Evolutionary conservation across 2,329 filamentous ascomycete species (phyloP), one percentile per base, ranked within the genome.

Genomic region (Dactylellina haptotyla): DNA sequence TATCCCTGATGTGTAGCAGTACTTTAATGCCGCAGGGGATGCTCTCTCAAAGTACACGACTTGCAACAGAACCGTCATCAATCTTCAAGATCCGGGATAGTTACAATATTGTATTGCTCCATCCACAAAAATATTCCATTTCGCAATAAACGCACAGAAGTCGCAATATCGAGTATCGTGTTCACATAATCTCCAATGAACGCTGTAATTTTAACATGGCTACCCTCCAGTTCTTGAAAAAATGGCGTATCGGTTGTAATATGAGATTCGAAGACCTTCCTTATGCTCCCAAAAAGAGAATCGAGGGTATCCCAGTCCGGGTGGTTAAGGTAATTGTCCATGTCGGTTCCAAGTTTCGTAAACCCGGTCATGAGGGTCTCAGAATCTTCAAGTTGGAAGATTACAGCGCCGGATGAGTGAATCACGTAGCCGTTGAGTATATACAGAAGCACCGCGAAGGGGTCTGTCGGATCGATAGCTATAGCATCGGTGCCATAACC

Each of bases 251-350:
- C 3, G 10, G 2, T 4, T 14, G n/a, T n/a, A n/a, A n/a, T n/a
- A n/a, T n/a, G n/a, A n/a, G n/a, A 16, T 4, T 14, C 14, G n/a
- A 56, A 48, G 2, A 53, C 37, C 0, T 10, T 23, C 23, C 1
- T 39, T n/a, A 46, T 2, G 4, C 14, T 16, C 4, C 20, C 26
- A 18, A 46, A 65, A 14, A 43, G 18, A 6, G 20, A 5, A 9
- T 26, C 18, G 2, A 66, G 41, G 28, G 51, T 30, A 25, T 50
- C 30, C 62, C 62, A 51, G 10, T 66, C 51, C 32, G 41, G 37
- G 14, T 30, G 20, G 23, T 43, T 50, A n/a, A 58, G 23, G 39
- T 50, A 66, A 3, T 20, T 12, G 20, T 50, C 41, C 3, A 58
- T 30, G 8, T 25, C 12, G 18, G 10, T 10, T 32, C 8, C 50